A percentile compares a stretch with the other conserved stretches of the same genome.
Conservation (phyloP, 2,329 filamentous ascomycete species). For the Beauveria sp. region DNA sequence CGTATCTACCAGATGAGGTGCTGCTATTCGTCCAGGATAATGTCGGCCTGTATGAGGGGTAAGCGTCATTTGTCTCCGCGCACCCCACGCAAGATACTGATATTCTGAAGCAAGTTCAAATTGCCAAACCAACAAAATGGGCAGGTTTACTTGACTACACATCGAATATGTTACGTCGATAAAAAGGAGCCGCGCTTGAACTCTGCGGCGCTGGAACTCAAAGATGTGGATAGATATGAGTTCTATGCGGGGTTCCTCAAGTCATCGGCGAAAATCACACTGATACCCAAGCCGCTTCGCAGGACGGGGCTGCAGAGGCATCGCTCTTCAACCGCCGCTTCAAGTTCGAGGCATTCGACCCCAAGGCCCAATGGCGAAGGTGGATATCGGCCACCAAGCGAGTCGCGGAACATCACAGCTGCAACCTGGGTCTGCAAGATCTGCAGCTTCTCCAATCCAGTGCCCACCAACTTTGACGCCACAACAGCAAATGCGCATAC, state of each 20-base stretch:
- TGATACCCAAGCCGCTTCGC: slow-evolving; percentile 75
- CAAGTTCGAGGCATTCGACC: slow-evolving; percentile 37
- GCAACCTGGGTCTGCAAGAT: slow-evolving; percentile 96
- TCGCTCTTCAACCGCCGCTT: slow-evolving; percentile 34
- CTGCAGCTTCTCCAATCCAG: slow-evolving; percentile 87
- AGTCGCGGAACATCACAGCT: slow-evolving; percentile 30
- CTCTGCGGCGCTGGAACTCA: slow-evolving; percentile 79
- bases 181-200: slow-evolving; percentile 76
- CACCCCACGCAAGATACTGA: not conserved
- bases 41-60: slow-evolving; percentile 97
- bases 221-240: slow-evolving; percentile 83
- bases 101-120: slow-evolving; percentile 66
- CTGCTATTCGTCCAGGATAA: slow-evolving; percentile 95
- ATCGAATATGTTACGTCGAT: slow-evolving; percentile 92
- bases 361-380: slow-evolving; percentile 25
- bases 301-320: slow-evolving; percentile 51
- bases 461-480: slow-evolving; percentile 90
- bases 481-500: slow-evolving; percentile 71
- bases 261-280: slow-evolving; percentile 86
- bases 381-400: slow-evolving; percentile 29
- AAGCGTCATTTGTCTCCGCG: slow-evolving; percentile 27
- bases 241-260: slow-evolving; percentile 92
- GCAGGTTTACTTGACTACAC: slow-evolving; percentile 92
- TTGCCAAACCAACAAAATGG: slow-evolving; percentile 90
- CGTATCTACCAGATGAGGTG: slow-evolving; percentile 86